Evolutionary conservation across 2,329 filamentous ascomycete genomes (phyloP).

Genomic region (Penicillium sp.): DNA sequence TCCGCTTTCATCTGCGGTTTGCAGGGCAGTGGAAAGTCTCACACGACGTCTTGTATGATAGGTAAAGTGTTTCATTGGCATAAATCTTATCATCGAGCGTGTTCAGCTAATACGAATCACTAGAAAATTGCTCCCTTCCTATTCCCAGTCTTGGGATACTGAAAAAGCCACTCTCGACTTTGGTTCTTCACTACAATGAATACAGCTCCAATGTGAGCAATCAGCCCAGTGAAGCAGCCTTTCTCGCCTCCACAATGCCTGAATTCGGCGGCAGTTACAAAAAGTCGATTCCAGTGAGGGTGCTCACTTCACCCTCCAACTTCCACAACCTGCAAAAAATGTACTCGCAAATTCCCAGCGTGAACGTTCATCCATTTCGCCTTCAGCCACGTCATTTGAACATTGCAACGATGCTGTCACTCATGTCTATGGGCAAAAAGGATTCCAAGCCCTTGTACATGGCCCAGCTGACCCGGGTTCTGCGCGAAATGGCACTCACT

Average conservation of each 20-base stretch:
- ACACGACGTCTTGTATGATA: constrained; percentile 57
- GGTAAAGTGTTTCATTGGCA: constrained; percentile 37
- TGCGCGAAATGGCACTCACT: constrained; percentile 24
- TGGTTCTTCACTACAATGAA: constrained; percentile 56
- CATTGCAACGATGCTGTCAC: constrained; percentile 21
- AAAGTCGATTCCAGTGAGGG: constrained; percentile 17
- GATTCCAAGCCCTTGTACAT: constrained; percentile 21
- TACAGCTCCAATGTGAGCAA: constrained; percentile 35
- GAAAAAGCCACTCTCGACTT: constrained; percentile 46
- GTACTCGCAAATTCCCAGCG: constrained; percentile 22
- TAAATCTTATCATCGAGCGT: constrained; percentile 9
- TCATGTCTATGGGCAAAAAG: constrained; percentile 24
- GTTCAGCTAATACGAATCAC: neutral
- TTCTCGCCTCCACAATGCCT: constrained; percentile 15
- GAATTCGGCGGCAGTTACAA: constrained; percentile 11
- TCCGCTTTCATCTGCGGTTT: constrained; percentile 57
- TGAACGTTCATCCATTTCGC: constrained; percentile 19
- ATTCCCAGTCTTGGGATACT: constrained; percentile 39
- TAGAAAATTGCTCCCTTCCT: constrained; percentile 15
- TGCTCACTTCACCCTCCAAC: constrained; percentile 24
- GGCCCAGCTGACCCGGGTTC: constrained; percentile 20
- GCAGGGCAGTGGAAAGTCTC: constrained; percentile 60
- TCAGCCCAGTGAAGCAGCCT: constrained; percentile 50
- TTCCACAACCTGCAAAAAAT: constrained; percentile 17
- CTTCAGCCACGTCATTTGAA: constrained; percentile 21